These are phyloP conservation scores for Yarrowia deformans DNA, from an alignment of 805 yeast species.

Conservation along the genomic window DNA sequence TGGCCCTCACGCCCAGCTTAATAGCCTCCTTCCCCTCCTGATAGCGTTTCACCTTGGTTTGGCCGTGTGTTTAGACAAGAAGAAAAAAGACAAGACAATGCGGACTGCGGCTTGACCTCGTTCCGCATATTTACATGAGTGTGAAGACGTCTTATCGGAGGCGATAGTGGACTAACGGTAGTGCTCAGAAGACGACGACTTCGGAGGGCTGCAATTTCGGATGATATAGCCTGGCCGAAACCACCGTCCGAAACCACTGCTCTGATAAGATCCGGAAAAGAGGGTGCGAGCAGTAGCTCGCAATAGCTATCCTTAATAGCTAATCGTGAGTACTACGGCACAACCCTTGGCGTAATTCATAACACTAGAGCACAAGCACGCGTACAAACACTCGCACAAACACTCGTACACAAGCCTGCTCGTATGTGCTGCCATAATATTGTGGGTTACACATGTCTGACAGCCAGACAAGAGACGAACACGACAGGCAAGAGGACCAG, in stretches of 20 bases:
- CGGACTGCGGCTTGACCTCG: slow-evolving; percentile 5
- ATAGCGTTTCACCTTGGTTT: background rate
- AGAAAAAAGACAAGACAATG: background rate
- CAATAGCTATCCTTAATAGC: too few species aligned
- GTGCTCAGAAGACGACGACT: too few species aligned
- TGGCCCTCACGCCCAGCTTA: background rate
- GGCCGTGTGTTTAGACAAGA: too few species aligned
- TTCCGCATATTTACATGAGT: background rate
- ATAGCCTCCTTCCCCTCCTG: background rate
- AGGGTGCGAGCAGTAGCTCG: background rate
- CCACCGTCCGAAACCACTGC: background rate
- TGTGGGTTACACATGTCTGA: background rate
- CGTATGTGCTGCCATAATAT: background rate
- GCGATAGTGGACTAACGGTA: background rate
- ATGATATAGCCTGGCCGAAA: background rate
- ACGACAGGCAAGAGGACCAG: too few species aligned
- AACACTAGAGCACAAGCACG: too few species aligned
- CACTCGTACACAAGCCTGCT: background rate
- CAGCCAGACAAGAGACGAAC: too few species aligned
- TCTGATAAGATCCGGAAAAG: too few species aligned
- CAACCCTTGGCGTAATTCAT: too few species aligned
- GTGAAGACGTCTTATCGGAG: slow-evolving; percentile 6
- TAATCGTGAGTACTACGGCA: too few species aligned
- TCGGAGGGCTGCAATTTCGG: background rate
- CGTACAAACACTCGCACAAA: too few species aligned